Percentiles rank a stretch among this genome's conserved stretches.
Evolutionary conservation across 345 rosid genomes (phyloP).

Genomic region (Capsella bursapastoris): DNA sequence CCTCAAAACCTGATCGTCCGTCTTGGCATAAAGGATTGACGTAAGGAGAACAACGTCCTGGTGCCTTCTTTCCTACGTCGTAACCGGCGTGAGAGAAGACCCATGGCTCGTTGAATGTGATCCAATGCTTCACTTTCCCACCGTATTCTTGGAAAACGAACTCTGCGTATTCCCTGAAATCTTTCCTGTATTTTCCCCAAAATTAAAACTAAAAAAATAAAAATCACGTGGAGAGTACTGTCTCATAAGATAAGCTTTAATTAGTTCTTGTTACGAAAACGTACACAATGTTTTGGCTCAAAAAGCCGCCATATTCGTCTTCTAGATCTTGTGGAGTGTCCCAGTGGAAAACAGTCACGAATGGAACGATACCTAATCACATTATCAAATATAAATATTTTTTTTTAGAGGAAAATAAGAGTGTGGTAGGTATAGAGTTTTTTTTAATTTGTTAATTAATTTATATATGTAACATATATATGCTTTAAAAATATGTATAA

Average conservation of each 20-base stretch:
- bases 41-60: conserved; percentile 47
- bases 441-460: neutral
- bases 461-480: neutral
- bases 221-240: neutral
- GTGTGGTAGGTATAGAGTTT: neutral
- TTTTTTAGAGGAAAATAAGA: neutral
- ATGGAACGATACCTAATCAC: conserved; percentile 32
- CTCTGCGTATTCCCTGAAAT: conserved; percentile 36
- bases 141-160: conserved; percentile 45
- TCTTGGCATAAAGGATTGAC: conserved; percentile 30
- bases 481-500: neutral
- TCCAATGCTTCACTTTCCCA: conserved; percentile 59
- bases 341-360: conserved; percentile 45
- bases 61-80: conserved; percentile 44
- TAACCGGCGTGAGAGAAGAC: conserved; percentile 41
- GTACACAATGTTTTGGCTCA: conserved; percentile 45
- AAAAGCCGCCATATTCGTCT: conserved; percentile 46
- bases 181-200: conserved; percentile 4
- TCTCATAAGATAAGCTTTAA: no score
- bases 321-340: conserved; percentile 45
- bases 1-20: conserved; percentile 45
- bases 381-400: no score
- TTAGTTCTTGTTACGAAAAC: neutral
- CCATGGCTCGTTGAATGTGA: conserved; percentile 60
- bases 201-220: neutral